phyloP scores from a whole-genome alignment of 1,139 yeast species.

The Zygosaccharomyces pseudobailii region DNA sequence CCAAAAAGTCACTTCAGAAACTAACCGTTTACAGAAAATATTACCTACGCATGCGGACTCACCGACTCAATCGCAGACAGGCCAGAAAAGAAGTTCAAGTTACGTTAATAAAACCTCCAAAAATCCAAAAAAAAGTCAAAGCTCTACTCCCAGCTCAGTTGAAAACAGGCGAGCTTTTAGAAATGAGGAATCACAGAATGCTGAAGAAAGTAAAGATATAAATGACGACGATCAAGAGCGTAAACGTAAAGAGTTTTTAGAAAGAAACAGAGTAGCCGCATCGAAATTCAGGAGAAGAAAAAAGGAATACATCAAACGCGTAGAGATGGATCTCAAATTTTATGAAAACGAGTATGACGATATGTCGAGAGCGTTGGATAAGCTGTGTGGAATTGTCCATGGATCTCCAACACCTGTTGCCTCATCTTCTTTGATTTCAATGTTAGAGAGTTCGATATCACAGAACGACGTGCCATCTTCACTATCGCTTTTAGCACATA shows the following conservation, averaged over 20 bases:
- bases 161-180: conserved; percentile 4
- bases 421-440: conserved; percentile 17
- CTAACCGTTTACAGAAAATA: conserved; percentile 3
- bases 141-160: conserved; percentile 2
- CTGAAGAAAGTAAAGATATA: conserved; percentile 14
- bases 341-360: conserved; percentile 70
- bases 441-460: conserved; percentile 23
- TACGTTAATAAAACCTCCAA: conserved; percentile 4
- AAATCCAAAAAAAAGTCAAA: conserved; percentile 6
- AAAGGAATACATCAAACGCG: conserved; percentile 78
- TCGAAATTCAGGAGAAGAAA: conserved; percentile 92
- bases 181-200: conserved; percentile 13
- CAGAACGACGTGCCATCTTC: conserved; percentile 24
- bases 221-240: conserved; percentile 46
- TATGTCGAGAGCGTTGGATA: conserved; percentile 38
- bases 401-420: conserved; percentile 11
- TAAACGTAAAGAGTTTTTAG: conserved; percentile 76
- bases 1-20: not conserved
- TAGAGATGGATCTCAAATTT: conserved; percentile 70
- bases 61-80: conserved; percentile 4
- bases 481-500: conserved; percentile 19
- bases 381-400: conserved; percentile 17
- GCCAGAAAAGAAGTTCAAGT: conserved; percentile 9
- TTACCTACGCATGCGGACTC: conserved; percentile 4
- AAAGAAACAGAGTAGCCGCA: conserved; percentile 91